Percentiles rank a stretch among this genome's conserved stretches.
Evolutionary conservation across 148 eudicot species (phyloP).

Genomic region (Spergularia marina): DNA sequence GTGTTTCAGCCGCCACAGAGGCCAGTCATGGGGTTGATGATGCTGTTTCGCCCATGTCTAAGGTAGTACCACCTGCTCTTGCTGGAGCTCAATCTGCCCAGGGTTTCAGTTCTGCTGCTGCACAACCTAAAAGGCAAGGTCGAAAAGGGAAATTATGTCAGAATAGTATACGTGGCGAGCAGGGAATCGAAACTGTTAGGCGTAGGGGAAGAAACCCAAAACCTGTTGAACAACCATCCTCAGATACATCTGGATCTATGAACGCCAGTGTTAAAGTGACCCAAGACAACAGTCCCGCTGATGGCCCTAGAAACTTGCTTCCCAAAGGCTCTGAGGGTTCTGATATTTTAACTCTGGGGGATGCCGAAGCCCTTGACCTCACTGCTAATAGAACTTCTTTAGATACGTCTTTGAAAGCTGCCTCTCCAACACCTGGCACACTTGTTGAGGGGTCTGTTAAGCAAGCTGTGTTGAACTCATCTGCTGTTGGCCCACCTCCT

Average conservation of each 20-base stretch:
- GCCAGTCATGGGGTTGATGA: conserved; percentile 33
- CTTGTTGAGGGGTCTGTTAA: conserved; percentile 14
- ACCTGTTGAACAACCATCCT: conserved; percentile 19
- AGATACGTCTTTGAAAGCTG: conserved; percentile 1
- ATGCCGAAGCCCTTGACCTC: conserved; percentile 3
- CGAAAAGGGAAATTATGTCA: conserved; percentile 29
- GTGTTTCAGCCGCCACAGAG: conserved; percentile 22
- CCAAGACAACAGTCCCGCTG: conserved; percentile 1
- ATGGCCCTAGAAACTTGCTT: conserved; percentile 5
- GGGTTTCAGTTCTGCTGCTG: conserved; percentile 17
- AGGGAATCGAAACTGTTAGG: conserved; percentile 27
- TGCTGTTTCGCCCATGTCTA: conserved; percentile 32
- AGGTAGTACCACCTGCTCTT: conserved; percentile 22
- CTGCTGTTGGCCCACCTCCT: conserved; percentile 10
- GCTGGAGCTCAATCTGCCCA: conserved; percentile 16
- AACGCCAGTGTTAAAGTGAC: conserved; percentile 5
- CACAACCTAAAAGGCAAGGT: conserved; percentile 29
- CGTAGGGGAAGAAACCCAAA: conserved; percentile 45
- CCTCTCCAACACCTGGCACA: conserved; percentile 14
- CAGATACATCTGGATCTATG: conserved; percentile 11
- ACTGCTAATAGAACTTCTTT: neutral
- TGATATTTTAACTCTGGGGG: neutral
- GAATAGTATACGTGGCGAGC: conserved; percentile 12
- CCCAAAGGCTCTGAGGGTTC: conserved; percentile 18
- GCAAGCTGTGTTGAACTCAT: conserved; percentile 7